Evolutionary conservation across 164 flowering plant genomes (phyloP).

Genomic region (Vitis vinifera): DNA sequence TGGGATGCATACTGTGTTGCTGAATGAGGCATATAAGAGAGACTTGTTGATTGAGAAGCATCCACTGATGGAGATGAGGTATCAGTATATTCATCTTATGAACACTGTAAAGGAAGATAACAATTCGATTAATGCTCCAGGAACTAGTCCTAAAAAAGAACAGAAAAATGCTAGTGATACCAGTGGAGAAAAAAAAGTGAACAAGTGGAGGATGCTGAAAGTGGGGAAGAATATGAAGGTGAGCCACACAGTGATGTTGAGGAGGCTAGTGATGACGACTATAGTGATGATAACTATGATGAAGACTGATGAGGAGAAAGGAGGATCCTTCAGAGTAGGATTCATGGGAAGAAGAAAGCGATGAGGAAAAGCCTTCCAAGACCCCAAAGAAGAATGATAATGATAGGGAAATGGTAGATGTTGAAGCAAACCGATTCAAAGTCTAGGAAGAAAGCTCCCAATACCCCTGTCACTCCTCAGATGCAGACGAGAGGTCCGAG

Average conservation of each 20-base stretch:
- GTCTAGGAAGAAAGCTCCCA: no score
- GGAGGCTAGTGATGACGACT: conserved; percentile 25
- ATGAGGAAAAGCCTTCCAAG: no score
- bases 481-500: no score
- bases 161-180: conserved; percentile 1
- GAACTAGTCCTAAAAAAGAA: conserved; percentile 8
- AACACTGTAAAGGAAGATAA: conserved; percentile 39
- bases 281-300: background rate
- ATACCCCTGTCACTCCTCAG: no score
- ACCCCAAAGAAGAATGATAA: no score
- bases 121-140: conserved; percentile 9
- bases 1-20: conserved; percentile 71
- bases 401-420: no score
- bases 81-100: conserved; percentile 75
- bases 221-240: conserved; percentile 7
- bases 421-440: no score
- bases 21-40: conserved; percentile 81
- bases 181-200: conserved; percentile 4
- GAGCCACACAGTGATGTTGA: conserved; percentile 23
- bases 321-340: no score
- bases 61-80: conserved; percentile 68
- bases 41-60: conserved; percentile 68
- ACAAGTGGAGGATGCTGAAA: conserved; percentile 19
- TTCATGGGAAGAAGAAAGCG: no score
- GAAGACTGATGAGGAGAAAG: no score